Conservation (phyloP, 805 yeast genomes). For the Brettanomyces custersianus region DNA sequence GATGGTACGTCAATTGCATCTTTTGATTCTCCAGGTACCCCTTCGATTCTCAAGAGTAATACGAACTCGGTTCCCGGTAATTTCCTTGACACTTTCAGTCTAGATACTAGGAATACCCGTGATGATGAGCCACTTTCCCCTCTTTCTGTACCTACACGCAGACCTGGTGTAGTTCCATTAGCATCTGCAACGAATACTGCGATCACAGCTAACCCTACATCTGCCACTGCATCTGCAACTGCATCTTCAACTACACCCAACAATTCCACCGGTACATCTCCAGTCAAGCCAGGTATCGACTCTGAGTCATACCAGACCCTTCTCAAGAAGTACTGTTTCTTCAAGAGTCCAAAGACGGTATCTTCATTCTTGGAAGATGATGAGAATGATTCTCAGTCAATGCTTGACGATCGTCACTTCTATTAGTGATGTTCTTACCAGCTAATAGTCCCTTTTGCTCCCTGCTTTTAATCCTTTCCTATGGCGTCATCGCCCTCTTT, state of each 20-base stretch:
- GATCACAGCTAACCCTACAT: no score
- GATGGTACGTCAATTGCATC: constrained; percentile 3
- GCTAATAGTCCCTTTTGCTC: background rate
- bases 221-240: no score
- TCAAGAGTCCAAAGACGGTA: constrained; percentile 30
- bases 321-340: constrained; percentile 54
- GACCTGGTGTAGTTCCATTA: background rate
- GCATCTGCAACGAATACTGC: no score
- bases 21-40: constrained; percentile 18
- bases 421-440: constrained; percentile 15
- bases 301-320: constrained; percentile 49
- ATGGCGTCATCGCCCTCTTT: background rate
- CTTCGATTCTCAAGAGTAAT: constrained; percentile 14
- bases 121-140: background rate
- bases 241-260: background rate
- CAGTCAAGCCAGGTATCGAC: constrained; percentile 23
- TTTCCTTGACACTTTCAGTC: background rate
- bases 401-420: constrained; percentile 13
- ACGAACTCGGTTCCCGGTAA: constrained; percentile 8
- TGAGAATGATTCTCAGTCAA: constrained; percentile 8
- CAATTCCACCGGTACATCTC: background rate
- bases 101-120: background rate
- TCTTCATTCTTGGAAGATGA: constrained; percentile 22
- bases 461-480: background rate
- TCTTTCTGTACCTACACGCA: background rate